Base-by-base conservation (phyloP, 345 rosid species). In the Hypericum androsaemum region DNA sequence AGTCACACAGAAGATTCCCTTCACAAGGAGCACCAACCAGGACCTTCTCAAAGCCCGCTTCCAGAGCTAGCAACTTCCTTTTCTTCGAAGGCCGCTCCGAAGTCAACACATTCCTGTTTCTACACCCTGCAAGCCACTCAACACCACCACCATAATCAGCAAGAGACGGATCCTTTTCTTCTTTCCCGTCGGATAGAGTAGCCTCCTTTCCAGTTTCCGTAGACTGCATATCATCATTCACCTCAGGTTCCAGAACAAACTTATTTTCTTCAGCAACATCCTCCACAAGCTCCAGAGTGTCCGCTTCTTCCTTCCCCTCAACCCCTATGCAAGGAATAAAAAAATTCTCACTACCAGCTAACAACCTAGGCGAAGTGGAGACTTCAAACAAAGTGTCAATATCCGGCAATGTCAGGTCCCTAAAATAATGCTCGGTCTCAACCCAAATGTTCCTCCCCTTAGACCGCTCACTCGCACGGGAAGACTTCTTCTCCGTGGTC, bases 31-130 rank as follows among this genome's bases (percentile, higher is more conserved):
- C 50, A 3, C 73, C 81, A 64, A 77, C 58, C 65, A 92, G 61
- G 64, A 85, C 57, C 61, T 82, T 92, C 28, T 73, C 84, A 80
- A 92, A 65, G 39, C 88, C 96, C 50, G 94, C 95, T 71, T 83
- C 90, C 44, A 69, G 60, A 37, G 95, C 86, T 58, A 85, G 60
- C 62, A 79, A 83, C 68, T 80, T 92, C 65, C 90, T 76, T 74
- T 81, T 92, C 79, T 88, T 92, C 0, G 95, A 80, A 43, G 99
- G 90, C 62, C 84, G 80, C 62, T 88, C 94, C 5, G 99, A 83
- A 42, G 94, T 76, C 77, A 88, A 71, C 67, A 78, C 70, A 60
- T 59, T 41, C 80, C 89, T 88, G 63, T 65, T 74, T 73, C 79
- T 85, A 74, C 77, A 74, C 43, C 94, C 85, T 77, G 88, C 78